Percentiles rank a stretch among this genome's conserved stretches.
phyloP scores from a whole-genome alignment of 73 alveolate genomes.

The Urostyla sp. region DNA sequence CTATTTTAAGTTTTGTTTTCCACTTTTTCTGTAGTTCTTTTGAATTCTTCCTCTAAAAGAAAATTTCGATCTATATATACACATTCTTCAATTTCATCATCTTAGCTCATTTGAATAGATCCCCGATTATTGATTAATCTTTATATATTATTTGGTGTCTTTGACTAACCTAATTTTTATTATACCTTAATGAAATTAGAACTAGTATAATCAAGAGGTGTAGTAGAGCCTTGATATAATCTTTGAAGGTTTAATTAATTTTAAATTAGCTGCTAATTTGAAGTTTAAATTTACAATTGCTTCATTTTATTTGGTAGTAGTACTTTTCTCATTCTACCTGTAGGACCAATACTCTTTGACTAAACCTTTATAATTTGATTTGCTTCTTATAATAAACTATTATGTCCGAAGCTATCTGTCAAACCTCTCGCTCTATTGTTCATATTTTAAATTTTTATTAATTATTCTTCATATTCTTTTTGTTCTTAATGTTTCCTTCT shows the following conservation, averaged over 20 bases:
- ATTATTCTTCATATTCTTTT: background rate
- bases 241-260: no score
- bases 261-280: slow-evolving; percentile 16
- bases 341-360: slow-evolving; percentile 20
- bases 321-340: slow-evolving; percentile 5
- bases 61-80: no score
- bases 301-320: slow-evolving; percentile 16
- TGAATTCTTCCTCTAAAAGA: no score
- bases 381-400: background rate
- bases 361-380: background rate
- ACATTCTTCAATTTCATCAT: no score
- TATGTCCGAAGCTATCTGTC: no score
- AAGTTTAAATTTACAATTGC: slow-evolving; percentile 10
- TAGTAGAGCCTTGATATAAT: slow-evolving; percentile 16
- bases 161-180: slow-evolving; percentile 8
- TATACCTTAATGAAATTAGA: no score
- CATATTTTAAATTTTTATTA: slow-evolving; percentile 10
- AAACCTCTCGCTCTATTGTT: no score
- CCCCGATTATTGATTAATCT: no score
- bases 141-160: slow-evolving; percentile 23
- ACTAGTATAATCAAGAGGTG: slow-evolving; percentile 30
- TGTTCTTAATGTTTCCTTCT: background rate
- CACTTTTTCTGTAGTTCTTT: no score
- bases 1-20: no score
- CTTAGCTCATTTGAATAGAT: no score